A percentile compares a stretch with the other conserved stretches of the same genome.
Conservation (phyloP, 805 yeast genomes). For the Ogataea ganodermae region DNA sequence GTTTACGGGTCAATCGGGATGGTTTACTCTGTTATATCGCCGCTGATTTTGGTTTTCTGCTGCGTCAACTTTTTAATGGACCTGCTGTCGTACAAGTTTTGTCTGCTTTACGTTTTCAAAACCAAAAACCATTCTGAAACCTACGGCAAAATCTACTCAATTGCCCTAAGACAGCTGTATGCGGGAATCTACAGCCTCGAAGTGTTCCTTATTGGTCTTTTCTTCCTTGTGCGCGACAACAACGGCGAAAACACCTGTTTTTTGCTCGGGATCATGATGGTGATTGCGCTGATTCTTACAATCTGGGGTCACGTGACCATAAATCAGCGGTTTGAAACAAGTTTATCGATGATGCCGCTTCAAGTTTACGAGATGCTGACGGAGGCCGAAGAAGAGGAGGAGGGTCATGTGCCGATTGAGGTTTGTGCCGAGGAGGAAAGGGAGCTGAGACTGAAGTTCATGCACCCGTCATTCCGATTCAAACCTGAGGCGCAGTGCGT, state of each 20-base stretch:
- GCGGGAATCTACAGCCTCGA: constrained; percentile 83
- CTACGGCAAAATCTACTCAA: constrained; percentile 69
- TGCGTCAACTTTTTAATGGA: constrained; percentile 57
- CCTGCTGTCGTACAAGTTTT: constrained; percentile 69
- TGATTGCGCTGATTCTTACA: constrained; percentile 52
- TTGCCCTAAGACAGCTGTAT: constrained; percentile 74
- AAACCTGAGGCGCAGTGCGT: constrained; percentile 22
- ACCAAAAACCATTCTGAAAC: constrained; percentile 59
- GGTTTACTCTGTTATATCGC: constrained; percentile 78
- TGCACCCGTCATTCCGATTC: constrained; percentile 29
- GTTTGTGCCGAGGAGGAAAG: constrained; percentile 4
- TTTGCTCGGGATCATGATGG: constrained; percentile 51
- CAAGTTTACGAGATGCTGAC: constrained; percentile 19
- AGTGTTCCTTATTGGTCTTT: constrained; percentile 73
- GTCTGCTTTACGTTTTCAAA: constrained; percentile 58
- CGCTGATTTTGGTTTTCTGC: constrained; percentile 66
- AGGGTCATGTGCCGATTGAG: constrained; percentile 7
- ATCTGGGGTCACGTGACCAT: constrained; percentile 58
- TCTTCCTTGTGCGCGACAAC: constrained; percentile 60
- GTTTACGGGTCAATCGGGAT: constrained; percentile 77
- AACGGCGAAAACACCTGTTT: constrained; percentile 47
- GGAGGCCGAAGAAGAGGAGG: constrained; percentile 4
- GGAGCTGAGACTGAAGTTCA: constrained; percentile 17
- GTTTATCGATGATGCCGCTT: constrained; percentile 42
- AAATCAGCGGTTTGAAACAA: constrained; percentile 41